Percentiles rank a stretch among this genome's conserved stretches.
Conservation (phyloP, 441 rosid genomes). For the Pelargonium citronellum region DNA sequence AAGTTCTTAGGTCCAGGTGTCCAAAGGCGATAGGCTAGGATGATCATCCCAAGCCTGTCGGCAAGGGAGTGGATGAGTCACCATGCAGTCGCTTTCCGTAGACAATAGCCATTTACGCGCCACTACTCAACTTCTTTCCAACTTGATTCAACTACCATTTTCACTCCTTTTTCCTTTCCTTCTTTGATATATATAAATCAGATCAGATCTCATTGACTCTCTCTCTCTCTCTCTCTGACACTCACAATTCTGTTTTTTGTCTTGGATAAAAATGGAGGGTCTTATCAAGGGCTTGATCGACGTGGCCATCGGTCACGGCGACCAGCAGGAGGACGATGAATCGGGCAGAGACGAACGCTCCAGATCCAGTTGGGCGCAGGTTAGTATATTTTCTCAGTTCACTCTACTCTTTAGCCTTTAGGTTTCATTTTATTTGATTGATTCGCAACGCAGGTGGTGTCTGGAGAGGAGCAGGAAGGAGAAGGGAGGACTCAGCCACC, state of each 20-base stretch:
- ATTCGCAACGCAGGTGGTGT: not conserved
- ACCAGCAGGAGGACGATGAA: not conserved
- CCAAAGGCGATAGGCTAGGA: no score
- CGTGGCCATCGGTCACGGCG: not conserved
- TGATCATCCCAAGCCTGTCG: no score
- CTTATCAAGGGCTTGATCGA: not conserved
- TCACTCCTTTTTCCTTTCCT: no score
- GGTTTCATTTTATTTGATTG: not conserved
- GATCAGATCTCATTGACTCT: not conserved
- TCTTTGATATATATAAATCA: not conserved
- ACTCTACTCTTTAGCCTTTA: not conserved
- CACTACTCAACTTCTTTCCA: not conserved
- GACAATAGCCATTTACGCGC: no score
- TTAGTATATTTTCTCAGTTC: not conserved
- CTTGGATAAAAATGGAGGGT: not conserved
- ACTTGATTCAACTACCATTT: not conserved
- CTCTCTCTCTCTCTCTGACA: not conserved
- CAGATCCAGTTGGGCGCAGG: conserved; percentile 8
- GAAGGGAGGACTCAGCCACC: not conserved
- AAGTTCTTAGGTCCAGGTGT: no score
- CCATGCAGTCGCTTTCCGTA: no score
- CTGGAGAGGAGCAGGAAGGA: conserved; percentile 6
- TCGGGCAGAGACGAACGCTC: not conserved
- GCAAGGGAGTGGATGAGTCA: no score
- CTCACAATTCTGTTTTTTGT: not conserved